Conservation (phyloP, 805 yeast genomes). For the Barnettozyma vustinii region DNA sequence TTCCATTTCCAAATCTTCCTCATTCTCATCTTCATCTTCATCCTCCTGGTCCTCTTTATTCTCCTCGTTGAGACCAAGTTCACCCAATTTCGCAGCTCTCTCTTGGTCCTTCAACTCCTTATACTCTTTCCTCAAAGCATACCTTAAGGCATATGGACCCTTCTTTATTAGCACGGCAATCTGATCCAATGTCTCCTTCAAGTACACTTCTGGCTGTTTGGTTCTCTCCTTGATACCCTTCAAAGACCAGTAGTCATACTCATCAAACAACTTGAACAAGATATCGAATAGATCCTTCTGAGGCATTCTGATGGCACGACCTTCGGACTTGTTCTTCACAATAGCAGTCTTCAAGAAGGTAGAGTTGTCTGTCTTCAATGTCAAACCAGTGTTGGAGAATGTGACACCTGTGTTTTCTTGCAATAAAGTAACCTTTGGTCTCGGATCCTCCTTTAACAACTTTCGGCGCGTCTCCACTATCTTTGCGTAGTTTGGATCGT, state of each 20-base stretch:
- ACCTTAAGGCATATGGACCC: conserved; percentile 94
- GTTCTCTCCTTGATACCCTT: conserved; percentile 92
- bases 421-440: conserved; percentile 61
- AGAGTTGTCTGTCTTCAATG: conserved; percentile 67
- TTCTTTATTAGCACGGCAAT: conserved; percentile 87
- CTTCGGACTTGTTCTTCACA: conserved; percentile 47
- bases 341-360: conserved; percentile 53
- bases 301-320: conserved; percentile 92
- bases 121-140: conserved; percentile 85
- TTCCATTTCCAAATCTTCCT: conserved; percentile 71
- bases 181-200: conserved; percentile 85
- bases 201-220: conserved; percentile 89
- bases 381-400: conserved; percentile 81
- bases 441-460: conserved; percentile 41
- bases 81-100: conserved; percentile 61
- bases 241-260: conserved; percentile 94
- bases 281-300: conserved; percentile 85
- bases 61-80: conserved; percentile 30
- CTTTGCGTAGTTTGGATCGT: conserved; percentile 64
- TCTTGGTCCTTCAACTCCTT: conserved; percentile 73
- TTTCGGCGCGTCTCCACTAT: conserved; percentile 54
- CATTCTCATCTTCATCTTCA: conserved; percentile 49
- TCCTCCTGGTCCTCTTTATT: conserved; percentile 31
- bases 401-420: conserved; percentile 83
- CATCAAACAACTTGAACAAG: conserved; percentile 84